These are phyloP conservation scores for Populus pruinosa DNA, from an alignment of 345 rosid species.

Conservation along the genomic window DNA sequence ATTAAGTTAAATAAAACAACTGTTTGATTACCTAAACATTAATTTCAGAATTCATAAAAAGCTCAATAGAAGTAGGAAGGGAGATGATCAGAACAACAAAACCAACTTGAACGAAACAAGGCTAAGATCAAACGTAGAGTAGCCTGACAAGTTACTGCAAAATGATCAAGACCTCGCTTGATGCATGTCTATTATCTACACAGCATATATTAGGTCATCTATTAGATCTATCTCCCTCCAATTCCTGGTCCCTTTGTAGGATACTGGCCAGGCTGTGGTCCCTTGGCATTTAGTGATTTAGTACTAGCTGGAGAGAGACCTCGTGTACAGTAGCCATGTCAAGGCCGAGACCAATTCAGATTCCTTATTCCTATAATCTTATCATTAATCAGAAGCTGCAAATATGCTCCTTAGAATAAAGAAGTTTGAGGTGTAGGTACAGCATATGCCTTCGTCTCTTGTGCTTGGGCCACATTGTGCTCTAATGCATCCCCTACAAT, in stretches of 20 bases:
- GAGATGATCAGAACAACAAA: neutral
- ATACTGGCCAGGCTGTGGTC: too few relatives aligned
- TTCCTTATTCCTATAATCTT: too few relatives aligned
- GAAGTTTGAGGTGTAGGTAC: neutral
- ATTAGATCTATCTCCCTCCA: too few relatives aligned
- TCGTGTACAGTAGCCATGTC: neutral
- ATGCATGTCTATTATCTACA: too few relatives aligned
- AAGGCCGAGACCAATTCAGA: neutral
- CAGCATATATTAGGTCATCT: too few relatives aligned
- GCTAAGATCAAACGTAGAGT: neutral
- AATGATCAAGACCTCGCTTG: neutral
- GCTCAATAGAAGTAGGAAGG: neutral
- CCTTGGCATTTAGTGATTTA: too few relatives aligned
- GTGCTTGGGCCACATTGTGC: neutral
- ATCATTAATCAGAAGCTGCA: neutral
- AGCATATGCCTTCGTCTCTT: neutral
- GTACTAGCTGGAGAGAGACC: too few relatives aligned
- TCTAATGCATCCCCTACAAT: neutral
- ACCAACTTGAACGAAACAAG: neutral
- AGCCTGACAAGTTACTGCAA: neutral
- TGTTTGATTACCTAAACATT: too few relatives aligned
- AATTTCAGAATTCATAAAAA: neutral
- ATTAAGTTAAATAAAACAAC: too few relatives aligned
- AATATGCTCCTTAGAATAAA: neutral
- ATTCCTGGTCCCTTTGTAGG: too few relatives aligned